Percentiles rank a stretch among this genome's conserved stretches.
Conservation (phyloP, 169 alveolate species). For the Plasmodium reichenowi region DNA sequence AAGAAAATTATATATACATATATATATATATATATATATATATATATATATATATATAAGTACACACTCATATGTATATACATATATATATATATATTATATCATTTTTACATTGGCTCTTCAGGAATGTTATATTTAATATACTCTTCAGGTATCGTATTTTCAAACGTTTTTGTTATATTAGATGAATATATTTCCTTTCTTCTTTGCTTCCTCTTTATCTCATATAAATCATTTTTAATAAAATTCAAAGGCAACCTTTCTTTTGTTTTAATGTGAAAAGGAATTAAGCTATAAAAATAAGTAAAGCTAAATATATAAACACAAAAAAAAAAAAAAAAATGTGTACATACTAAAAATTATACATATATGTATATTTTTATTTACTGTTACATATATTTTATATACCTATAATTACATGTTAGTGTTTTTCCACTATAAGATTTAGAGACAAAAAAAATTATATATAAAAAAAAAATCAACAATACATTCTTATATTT, state of each 20-base stretch:
- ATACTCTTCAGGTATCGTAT: conserved; percentile 48
- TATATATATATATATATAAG: background rate
- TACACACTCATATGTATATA: background rate
- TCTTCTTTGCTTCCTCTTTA: conserved; percentile 7
- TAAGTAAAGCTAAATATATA: background rate
- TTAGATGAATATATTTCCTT: conserved; percentile 12
- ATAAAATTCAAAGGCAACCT: conserved; percentile 9
- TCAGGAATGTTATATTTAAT: conserved; percentile 44
- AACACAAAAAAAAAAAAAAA: background rate
- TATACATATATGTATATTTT: background rate
- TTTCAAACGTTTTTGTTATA: conserved; percentile 5
- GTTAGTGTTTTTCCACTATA: background rate
- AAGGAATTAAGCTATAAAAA: background rate
- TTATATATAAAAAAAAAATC: conserved; percentile 18
- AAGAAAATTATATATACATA: background rate
- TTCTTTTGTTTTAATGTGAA: conserved; percentile 1
- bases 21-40: conserved; percentile 1
- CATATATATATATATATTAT: conserved; percentile 1
- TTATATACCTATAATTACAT: conserved; percentile 11
- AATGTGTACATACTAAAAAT: background rate
- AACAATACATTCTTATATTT: conserved; percentile 11
- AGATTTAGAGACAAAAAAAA: conserved; percentile 7
- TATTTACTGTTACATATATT: background rate
- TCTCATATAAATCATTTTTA: background rate
- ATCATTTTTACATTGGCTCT: conserved; percentile 51